A percentile compares a stretch with the other conserved stretches of the same genome.
These are phyloP conservation scores for Limonium bicolor DNA, from an alignment of 148 eudicot species.

Conservation along the genomic window DNA sequence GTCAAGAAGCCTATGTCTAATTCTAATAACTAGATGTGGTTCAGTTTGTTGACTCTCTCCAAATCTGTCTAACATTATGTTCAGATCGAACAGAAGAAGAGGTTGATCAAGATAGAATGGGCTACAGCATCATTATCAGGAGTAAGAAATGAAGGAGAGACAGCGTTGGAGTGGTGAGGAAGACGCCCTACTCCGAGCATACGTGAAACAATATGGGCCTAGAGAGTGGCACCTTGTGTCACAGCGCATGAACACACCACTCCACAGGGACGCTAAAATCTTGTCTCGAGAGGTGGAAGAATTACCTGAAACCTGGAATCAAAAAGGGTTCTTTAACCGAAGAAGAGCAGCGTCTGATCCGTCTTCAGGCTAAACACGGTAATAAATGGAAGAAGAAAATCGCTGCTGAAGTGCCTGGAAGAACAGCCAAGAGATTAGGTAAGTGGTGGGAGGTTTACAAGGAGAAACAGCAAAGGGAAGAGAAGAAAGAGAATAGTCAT, in stretches of 20 bases:
- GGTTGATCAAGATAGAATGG: too few species aligned
- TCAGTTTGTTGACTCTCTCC: too few species aligned
- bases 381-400: slow-evolving; percentile 68
- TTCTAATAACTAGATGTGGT: too few species aligned
- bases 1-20: too few species aligned
- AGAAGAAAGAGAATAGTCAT: slow-evolving; percentile 29
- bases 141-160: slow-evolving; percentile 68
- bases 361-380: slow-evolving; percentile 53
- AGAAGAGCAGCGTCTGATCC: slow-evolving; percentile 48
- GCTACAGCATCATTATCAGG: too few species aligned
- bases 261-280: slow-evolving; percentile 53
- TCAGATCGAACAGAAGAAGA: too few species aligned
- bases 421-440: slow-evolving; percentile 53
- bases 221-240: slow-evolving; percentile 61
- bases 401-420: slow-evolving; percentile 56
- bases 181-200: slow-evolving; percentile 38
- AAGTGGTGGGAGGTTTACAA: slow-evolving; percentile 96
- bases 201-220: slow-evolving; percentile 50
- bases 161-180: slow-evolving; percentile 69
- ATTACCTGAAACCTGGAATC: slow-evolving; percentile 56
- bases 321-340: slow-evolving; percentile 53
- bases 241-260: slow-evolving; percentile 48
- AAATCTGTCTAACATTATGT: too few species aligned
- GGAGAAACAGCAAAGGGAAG: slow-evolving; percentile 63
- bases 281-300: slow-evolving; percentile 60